phyloP scores from a whole-genome alignment of 768 basidiomycete genomes.

The Panaeolus cyanescens region DNA sequence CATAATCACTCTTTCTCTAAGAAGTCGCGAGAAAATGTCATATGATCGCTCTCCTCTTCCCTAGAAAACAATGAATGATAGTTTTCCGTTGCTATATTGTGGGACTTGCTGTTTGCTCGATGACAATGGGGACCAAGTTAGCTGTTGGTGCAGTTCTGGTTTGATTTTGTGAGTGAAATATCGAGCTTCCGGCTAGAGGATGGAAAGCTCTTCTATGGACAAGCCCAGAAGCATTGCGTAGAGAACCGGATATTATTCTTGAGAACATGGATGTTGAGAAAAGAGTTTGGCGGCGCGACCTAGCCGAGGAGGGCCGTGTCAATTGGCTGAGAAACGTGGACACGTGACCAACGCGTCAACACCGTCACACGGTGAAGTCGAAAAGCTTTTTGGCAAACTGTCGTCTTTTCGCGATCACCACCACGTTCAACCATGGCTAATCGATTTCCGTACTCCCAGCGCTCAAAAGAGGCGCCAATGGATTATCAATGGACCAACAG shows the following conservation, averaged over 20 bases:
- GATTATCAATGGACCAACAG: constrained; percentile 86
- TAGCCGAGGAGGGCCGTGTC: background rate
- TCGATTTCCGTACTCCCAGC: constrained; percentile 27
- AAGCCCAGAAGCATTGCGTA: constrained; percentile 17
- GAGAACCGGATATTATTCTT: constrained; percentile 20
- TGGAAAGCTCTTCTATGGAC: constrained; percentile 47
- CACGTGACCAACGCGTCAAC: constrained; percentile 42
- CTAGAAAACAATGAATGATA: constrained; percentile 33
- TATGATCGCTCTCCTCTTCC: constrained; percentile 88
- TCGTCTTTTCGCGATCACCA: constrained; percentile 6
- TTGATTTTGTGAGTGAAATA: constrained; percentile 31
- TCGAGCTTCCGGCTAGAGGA: constrained; percentile 45
- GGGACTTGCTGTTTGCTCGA: constrained; percentile 79
- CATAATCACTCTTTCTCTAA: constrained; percentile 95
- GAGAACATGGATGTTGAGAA: constrained; percentile 25
- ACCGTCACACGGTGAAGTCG: constrained; percentile 13
- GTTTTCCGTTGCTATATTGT: background rate
- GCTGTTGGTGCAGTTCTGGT: constrained; percentile 41
- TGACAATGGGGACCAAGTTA: constrained; percentile 87
- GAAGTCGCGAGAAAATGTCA: constrained; percentile 93
- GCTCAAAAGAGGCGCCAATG: constrained; percentile 85
- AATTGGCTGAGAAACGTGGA: constrained; percentile 7
- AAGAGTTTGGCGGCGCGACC: background rate
- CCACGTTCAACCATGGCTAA: constrained; percentile 12
- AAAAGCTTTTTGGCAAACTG: background rate